Conservation (phyloP, 352 stramenopile genomes). For the Phytophthora aleatoria region DNA sequence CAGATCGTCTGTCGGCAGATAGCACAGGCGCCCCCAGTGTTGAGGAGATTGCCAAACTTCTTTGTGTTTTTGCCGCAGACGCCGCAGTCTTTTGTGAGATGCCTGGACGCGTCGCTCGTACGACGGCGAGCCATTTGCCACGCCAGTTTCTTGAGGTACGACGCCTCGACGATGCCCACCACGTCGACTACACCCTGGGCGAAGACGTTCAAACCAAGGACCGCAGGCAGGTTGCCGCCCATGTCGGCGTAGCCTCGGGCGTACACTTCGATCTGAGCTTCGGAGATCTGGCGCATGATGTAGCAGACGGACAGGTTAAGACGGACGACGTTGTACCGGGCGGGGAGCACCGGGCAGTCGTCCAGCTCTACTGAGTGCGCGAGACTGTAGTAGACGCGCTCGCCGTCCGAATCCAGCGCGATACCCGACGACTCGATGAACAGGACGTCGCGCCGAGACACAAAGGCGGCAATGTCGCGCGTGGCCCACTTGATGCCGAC, state of each 20-base stretch:
- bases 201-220: slow-evolving; percentile 39
- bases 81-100: slow-evolving; percentile 28
- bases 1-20: slow-evolving; percentile 51
- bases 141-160: slow-evolving; percentile 58
- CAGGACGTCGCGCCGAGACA: slow-evolving; percentile 47
- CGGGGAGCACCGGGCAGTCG: slow-evolving; percentile 28
- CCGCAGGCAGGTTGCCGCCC: slow-evolving; percentile 38
- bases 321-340: slow-evolving; percentile 45
- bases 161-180: slow-evolving; percentile 51
- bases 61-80: slow-evolving; percentile 47
- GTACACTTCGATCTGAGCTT: slow-evolving; percentile 51
- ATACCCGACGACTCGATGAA: slow-evolving; percentile 56
- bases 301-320: slow-evolving; percentile 57
- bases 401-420: slow-evolving; percentile 43
- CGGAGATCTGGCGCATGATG: slow-evolving; percentile 46
- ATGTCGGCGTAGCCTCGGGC: slow-evolving; percentile 50
- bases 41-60: slow-evolving; percentile 39
- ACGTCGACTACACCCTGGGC: slow-evolving; percentile 35
- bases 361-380: slow-evolving; percentile 49
- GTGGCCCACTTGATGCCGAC: slow-evolving; percentile 57
- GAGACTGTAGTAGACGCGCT: slow-evolving; percentile 53
- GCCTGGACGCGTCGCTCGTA: slow-evolving; percentile 11
- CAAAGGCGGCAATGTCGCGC: slow-evolving; percentile 37
- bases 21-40: slow-evolving; percentile 35
- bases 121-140: slow-evolving; percentile 35